Percentiles rank a stretch among this genome's conserved stretches.
Evolutionary conservation across 73 alveolate species (phyloP).

Genomic region (Paraurostyla sp.): DNA sequence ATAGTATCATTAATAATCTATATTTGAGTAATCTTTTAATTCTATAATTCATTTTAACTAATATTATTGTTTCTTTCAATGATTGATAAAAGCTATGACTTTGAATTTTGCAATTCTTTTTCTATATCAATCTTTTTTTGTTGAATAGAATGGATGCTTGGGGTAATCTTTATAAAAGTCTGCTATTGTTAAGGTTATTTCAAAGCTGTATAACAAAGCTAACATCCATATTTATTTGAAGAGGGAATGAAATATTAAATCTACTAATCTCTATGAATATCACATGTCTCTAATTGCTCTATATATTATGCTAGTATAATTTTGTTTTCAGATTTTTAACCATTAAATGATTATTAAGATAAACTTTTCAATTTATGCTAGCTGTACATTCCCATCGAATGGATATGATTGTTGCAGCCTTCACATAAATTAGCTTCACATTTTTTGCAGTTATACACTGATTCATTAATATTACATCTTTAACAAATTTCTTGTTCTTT

Average conservation of each 20-base stretch:
- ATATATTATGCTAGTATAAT: not conserved
- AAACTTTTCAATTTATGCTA: not conserved
- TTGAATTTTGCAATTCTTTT: not conserved
- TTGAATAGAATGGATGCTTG: not conserved
- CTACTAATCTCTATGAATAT: not conserved
- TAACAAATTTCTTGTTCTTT: slow-evolving; percentile 4
- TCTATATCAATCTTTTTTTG: not conserved
- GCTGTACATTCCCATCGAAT: slow-evolving; percentile 1
- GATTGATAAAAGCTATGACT: not conserved
- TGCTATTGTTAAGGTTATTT: not conserved
- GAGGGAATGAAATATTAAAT: not conserved
- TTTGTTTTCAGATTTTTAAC: not conserved
- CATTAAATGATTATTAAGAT: not conserved
- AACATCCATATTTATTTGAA: slow-evolving; percentile 15
- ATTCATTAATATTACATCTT: slow-evolving; percentile 19
- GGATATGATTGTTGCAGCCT: slow-evolving; percentile 24
- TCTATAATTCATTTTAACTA: not conserved
- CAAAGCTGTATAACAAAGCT: not conserved
- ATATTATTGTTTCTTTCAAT: slow-evolving; percentile 1
- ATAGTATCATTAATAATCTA: not conserved
- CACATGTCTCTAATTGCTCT: not conserved
- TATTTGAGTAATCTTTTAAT: not conserved
- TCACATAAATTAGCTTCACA: slow-evolving; percentile 39
- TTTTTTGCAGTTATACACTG: not conserved
- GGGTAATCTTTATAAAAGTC: not conserved